These are phyloP conservation scores for Globisporangium echinulatum DNA, from an alignment of 352 stramenopile genomes.

Conservation along the genomic window DNA sequence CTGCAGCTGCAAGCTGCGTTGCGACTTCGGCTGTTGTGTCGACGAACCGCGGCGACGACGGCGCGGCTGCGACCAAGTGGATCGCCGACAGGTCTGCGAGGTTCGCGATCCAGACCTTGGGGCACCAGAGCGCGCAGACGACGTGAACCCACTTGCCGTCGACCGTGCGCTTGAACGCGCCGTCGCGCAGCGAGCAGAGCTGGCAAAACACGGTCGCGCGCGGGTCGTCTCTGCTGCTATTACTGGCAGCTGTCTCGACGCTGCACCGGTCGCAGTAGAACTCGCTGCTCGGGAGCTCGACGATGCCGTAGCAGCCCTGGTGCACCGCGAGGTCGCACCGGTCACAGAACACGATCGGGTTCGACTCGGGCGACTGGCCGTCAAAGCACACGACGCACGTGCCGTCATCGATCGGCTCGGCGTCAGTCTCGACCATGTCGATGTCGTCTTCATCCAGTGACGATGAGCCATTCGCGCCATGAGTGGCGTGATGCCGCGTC, in stretches of 20 bases:
- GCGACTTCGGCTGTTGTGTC: conserved; percentile 54
- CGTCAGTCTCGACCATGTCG: conserved; percentile 44
- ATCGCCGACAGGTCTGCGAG: conserved; percentile 74
- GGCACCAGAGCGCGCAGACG: conserved; percentile 85
- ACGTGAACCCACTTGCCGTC: conserved; percentile 88
- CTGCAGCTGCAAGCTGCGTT: conserved; percentile 17
- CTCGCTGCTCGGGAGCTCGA: conserved; percentile 75
- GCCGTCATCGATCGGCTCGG: conserved; percentile 69
- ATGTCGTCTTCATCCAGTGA: conserved; percentile 21
- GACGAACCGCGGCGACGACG: conserved; percentile 37
- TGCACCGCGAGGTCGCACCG: conserved; percentile 86
- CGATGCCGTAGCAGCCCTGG: conserved; percentile 84
- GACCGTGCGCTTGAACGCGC: conserved; percentile 82
- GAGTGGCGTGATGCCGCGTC: conserved; percentile 16
- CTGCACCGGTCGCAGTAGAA: conserved; percentile 88
- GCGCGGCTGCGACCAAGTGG: conserved; percentile 40
- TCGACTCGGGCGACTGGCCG: conserved; percentile 76
- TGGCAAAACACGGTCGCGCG: conserved; percentile 68
- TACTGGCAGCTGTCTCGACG: conserved; percentile 12
- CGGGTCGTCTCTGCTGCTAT: conserved; percentile 41
- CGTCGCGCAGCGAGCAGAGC: conserved; percentile 77
- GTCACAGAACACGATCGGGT: conserved; percentile 89
- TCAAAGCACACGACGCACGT: conserved; percentile 90
- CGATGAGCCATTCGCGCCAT: conserved; percentile 3
- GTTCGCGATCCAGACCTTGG: conserved; percentile 82